Evolutionary conservation across 768 basidiomycete species (phyloP), one percentile per base, ranked within the genome.

Genomic region (Hortiboletus flavorubellus): DNA sequence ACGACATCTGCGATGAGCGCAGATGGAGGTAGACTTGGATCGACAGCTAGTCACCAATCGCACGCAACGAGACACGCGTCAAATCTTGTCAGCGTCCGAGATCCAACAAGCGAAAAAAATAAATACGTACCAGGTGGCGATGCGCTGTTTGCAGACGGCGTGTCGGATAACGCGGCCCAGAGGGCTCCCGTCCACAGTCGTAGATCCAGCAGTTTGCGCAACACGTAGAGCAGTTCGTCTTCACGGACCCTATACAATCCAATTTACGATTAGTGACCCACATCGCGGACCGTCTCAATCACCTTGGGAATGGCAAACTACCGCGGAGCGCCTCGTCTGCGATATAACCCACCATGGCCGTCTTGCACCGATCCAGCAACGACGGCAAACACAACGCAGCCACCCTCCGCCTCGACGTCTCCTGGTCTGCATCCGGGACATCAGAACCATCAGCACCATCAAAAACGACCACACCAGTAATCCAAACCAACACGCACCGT

Each of bases 311-410:
- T 1, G 96, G 96, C 55, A 95, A 75, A 56, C 80, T 82, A 2
- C 95, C 93, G n/a, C 95, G 81, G 33, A 98, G 65, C 2, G 83
- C 80, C 60, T 89, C 86, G 63, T 98, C 96, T 0, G 91, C 93
- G 15, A 96, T 77, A 64, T 89, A 98, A 8, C 81, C 77, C 16
- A 82, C 76, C 52, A 98, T 73, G 0, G 84, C 78, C 1, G 76
- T 73, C 42, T 81, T 79, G 71, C 90, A 93, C n/a, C 95, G 84
- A 56, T 80, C 82, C 29, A 98, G 73, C 30, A 98, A 72, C 1
- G 85, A 78, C 0, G 91, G 84, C 7, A 94, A 68, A 58, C 80
- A 82, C 41, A 94, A 69, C 1, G 86, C 82, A 1, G 94, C 90
- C 3, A 96, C 75, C 18, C 93, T 76, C 62, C 78, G 76, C 29